A percentile compares a stretch with the other conserved stretches of the same genome.
These are phyloP conservation scores for Candida multigemmis DNA, from an alignment of 805 yeast genomes.

Conservation along the genomic window DNA sequence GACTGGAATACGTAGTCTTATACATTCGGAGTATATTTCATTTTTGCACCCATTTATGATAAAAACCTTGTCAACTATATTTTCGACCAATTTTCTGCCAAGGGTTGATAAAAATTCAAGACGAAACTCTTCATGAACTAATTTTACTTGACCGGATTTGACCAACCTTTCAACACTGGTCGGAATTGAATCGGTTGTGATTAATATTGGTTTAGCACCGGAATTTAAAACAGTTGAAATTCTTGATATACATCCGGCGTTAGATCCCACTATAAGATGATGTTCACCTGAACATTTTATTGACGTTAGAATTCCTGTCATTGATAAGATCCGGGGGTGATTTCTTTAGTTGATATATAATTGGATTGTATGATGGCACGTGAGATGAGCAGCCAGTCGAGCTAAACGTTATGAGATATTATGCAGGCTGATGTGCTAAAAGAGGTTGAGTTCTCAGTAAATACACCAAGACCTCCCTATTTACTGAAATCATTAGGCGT, in stretches of 20 bases:
- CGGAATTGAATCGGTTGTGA: conserved; percentile 23
- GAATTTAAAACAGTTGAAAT: conserved; percentile 37
- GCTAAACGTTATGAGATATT: too few species aligned
- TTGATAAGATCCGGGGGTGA: not conserved
- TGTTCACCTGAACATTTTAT: conserved; percentile 38
- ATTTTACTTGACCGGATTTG: not conserved
- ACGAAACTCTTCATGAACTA: conserved; percentile 16
- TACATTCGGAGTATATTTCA: conserved; percentile 43
- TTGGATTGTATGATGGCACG: not conserved
- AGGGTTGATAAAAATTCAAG: conserved; percentile 37
- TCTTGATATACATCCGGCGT: conserved; percentile 38
- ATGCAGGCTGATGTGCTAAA: too few species aligned
- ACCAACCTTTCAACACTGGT: conserved; percentile 1
- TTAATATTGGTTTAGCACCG: conserved; percentile 47
- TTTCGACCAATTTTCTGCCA: conserved; percentile 57
- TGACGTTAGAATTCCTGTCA: conserved; percentile 25
- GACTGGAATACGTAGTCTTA: conserved; percentile 64
- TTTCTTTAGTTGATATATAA: not conserved
- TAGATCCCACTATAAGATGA: conserved; percentile 50
- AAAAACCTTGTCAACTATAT: conserved; percentile 69
- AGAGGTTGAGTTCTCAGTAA: too few species aligned
- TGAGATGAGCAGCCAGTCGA: not conserved
- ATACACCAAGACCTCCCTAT: too few species aligned
- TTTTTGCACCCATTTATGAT: conserved; percentile 38
- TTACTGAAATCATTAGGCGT: too few species aligned